phyloP scores from a whole-genome alignment of 352 stramenopile genomes.

The Phytophthora colocasiae region DNA sequence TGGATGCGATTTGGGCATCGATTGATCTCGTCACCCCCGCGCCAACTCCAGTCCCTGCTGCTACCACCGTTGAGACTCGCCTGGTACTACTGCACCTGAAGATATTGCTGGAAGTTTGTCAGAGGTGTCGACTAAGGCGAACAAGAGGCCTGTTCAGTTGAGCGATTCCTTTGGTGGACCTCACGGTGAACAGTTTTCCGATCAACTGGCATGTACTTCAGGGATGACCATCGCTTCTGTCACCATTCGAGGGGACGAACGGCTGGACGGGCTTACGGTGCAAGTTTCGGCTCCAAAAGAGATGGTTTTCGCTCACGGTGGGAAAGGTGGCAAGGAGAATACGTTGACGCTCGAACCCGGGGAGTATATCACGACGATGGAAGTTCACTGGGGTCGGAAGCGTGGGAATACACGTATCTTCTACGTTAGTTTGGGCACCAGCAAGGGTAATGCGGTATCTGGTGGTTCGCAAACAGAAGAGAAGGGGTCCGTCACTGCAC shows the following conservation, averaged over 20 bases:
- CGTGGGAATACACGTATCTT: conserved; percentile 16
- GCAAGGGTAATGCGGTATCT: conserved; percentile 9
- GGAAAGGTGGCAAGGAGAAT: conserved; percentile 19
- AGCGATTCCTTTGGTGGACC: conserved; percentile 49
- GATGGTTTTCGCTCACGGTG: conserved; percentile 27
- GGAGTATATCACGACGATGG: conserved; percentile 26
- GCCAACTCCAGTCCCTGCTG: conserved; percentile 18
- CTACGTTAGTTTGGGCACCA: conserved; percentile 26
- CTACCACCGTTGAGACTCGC: conserved; percentile 20
- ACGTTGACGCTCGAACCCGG: conserved; percentile 12
- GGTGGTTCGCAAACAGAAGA: conserved; percentile 21
- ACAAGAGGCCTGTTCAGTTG: conserved; percentile 28
- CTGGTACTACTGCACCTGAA: conserved; percentile 16
- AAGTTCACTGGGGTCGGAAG: conserved; percentile 20
- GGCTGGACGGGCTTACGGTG: conserved; percentile 25
- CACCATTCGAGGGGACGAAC: conserved; percentile 28
- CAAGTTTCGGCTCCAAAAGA: conserved; percentile 18
- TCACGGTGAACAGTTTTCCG: conserved; percentile 14
- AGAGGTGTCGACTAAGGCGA: conserved; percentile 15
- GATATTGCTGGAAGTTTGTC: conserved; percentile 33
- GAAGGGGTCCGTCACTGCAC: conserved; percentile 16
- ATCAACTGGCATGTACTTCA: conserved; percentile 31
- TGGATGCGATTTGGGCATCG: conserved; percentile 30
- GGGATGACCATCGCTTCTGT: conserved; percentile 33
- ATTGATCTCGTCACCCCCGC: conserved; percentile 27